Evolutionary conservation across 106 monocot species (phyloP), one percentile per base, ranked within the genome.

Genomic region (Amphibolis antarctica): DNA sequence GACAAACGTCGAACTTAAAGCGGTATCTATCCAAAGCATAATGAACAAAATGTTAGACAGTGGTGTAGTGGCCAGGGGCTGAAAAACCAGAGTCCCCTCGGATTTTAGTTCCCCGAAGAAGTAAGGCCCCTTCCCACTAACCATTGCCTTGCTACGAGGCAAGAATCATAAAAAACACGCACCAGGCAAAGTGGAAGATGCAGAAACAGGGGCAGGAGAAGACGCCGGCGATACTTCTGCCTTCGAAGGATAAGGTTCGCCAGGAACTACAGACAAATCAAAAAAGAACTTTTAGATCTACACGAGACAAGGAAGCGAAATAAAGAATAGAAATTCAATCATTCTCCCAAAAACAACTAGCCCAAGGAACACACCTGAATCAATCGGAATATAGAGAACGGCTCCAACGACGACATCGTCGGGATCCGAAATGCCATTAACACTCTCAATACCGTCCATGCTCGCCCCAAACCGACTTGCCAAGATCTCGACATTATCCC

Each of bases 371-470:
- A 66, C 20, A 90, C 96, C 90, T 44, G 89, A 98, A 71, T 90
- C 82, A 14, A 98, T 71, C 11, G 96, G 96, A 52, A 98, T 86
- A 69, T 90, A 98, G 57, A 82, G 84, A 20, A 90, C 84, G 44
- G 74, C 64, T 2, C 90, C 90, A 0, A 64, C 78, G 9, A 66
- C 65, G 0, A 75, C 68, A 20, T 42, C 66, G 49, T 67, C 71
- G 0, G 90, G 82, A 59, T 84, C 80, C n/a, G 60, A 44, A 72
- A 98, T 69, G 44, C 78, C 80, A 59, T 98, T 98, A 28, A 54
- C 82, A 10, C 82, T 76, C 84, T 98, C 96, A 30, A 98, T 90
- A 45, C 70, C 74, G 66, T 87, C 90, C 90, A 90, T 98, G 64
- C 96, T 98, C 11, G 83, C 87, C 28, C 96, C 90, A 29, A 98